These are phyloP conservation scores for Capsicum pubescens DNA, from an alignment of 257 asterid genomes.

Conservation along the genomic window DNA sequence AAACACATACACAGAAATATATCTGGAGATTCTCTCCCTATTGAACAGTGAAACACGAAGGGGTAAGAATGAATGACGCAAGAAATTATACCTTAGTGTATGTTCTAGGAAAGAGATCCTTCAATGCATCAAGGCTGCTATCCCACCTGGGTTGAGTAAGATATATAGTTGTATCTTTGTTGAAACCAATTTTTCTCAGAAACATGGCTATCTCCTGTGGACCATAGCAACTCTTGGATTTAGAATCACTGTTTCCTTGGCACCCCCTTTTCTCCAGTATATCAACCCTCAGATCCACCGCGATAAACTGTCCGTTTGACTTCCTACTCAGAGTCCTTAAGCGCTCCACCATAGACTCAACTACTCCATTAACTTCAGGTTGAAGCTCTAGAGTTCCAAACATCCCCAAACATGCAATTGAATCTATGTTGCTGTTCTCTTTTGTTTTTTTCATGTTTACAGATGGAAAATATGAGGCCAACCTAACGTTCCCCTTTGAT, in stretches of 20 bases:
- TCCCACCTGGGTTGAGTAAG: constrained; percentile 89
- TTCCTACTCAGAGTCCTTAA: constrained; percentile 73
- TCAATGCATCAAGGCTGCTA: constrained; percentile 71
- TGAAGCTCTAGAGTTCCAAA: constrained; percentile 85
- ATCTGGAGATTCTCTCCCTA: neutral
- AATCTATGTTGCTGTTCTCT: constrained; percentile 59
- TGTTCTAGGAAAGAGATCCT: constrained; percentile 79
- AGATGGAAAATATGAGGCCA: constrained; percentile 85
- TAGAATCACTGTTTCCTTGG: constrained; percentile 53
- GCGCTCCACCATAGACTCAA: constrained; percentile 84
- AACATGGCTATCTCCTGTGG: constrained; percentile 78
- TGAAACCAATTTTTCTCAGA: constrained; percentile 73
- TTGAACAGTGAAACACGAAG: neutral
- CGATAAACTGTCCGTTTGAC: constrained; percentile 85
- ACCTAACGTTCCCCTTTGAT: constrained; percentile 76
- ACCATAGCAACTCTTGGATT: constrained; percentile 75
- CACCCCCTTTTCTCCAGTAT: constrained; percentile 89
- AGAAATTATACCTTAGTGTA: constrained; percentile 68
- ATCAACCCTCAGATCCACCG: constrained; percentile 86
- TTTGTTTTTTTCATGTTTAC: constrained; percentile 83
- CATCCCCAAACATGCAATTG: constrained; percentile 90
- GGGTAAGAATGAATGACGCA: neutral
- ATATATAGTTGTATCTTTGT: constrained; percentile 72
- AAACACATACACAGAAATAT: neutral
- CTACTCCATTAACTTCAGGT: constrained; percentile 75